Evolutionary conservation across 140 eudicot species (phyloP).

Genomic region (Senecio squalidus): DNA sequence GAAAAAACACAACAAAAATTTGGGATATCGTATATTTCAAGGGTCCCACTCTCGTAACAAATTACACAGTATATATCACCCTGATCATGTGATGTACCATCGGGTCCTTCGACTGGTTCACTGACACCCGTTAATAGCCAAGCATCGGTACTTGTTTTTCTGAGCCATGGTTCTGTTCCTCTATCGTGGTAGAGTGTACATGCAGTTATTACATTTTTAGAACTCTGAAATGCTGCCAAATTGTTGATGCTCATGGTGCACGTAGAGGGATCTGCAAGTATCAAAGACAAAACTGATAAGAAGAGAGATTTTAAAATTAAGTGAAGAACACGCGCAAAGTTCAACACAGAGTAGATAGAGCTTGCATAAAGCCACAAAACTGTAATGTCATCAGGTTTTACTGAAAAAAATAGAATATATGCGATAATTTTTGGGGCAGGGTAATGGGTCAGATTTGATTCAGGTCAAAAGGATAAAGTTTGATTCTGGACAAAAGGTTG

Average conservation of each 20-base stretch:
- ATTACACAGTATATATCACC: constrained; percentile 88
- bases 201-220: constrained; percentile 58
- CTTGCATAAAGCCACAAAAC: constrained; percentile 9
- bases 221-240: constrained; percentile 59
- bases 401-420: background rate
- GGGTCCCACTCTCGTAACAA: constrained; percentile 77
- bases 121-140: constrained; percentile 94
- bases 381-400: background rate
- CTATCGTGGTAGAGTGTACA: constrained; percentile 90
- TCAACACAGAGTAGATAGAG: background rate
- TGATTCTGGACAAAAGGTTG: too few species aligned
- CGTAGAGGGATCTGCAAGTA: constrained; percentile 59
- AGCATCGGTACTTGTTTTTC: constrained; percentile 91
- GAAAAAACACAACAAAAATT: constrained; percentile 72
- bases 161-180: constrained; percentile 97
- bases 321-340: background rate
- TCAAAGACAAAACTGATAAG: constrained; percentile 12
- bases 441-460: background rate
- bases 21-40: constrained; percentile 85
- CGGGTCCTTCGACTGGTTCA: constrained; percentile 88
- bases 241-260: constrained; percentile 59
- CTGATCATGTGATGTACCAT: constrained; percentile 72
- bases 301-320: background rate
- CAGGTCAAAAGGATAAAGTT: background rate
- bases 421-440: background rate